A percentile compares a stretch with the other conserved stretches of the same genome.
These are phyloP conservation scores for Boletus rex-veris DNA, from an alignment of 768 basidiomycete genomes.

Conservation along the genomic window DNA sequence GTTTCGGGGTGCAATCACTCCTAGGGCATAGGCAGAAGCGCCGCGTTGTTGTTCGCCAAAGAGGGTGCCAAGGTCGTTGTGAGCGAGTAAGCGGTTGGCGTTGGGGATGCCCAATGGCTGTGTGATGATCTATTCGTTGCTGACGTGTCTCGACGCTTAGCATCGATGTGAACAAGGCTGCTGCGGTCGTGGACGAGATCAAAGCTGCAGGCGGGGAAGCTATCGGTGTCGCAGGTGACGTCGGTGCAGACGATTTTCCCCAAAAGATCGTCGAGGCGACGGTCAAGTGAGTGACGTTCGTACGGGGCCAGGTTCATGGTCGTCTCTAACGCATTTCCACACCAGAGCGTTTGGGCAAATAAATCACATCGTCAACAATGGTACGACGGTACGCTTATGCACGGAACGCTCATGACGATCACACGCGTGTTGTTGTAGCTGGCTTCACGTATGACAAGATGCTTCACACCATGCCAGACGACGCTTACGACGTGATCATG, in stretches of 20 bases:
- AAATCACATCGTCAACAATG: slow-evolving; percentile 85
- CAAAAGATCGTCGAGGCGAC: slow-evolving; percentile 74
- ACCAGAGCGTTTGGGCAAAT: slow-evolving; percentile 75
- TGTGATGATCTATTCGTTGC: neutral
- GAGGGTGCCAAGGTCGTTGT: slow-evolving; percentile 87
- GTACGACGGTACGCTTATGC: slow-evolving; percentile 28
- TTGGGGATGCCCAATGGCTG: neutral
- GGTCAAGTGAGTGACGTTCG: slow-evolving; percentile 48
- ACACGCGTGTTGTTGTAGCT: slow-evolving; percentile 33
- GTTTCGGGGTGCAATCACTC: too few relatives aligned
- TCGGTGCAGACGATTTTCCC: slow-evolving; percentile 80
- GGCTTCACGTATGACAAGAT: slow-evolving; percentile 85
- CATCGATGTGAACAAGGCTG: slow-evolving; percentile 68
- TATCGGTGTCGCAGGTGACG: slow-evolving; percentile 74
- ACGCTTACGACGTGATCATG: slow-evolving; percentile 76
- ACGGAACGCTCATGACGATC: neutral
- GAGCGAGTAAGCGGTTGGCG: slow-evolving; percentile 56
- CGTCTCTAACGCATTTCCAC: too few relatives aligned
- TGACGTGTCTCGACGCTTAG: slow-evolving; percentile 34
- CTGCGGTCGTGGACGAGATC: slow-evolving; percentile 69
- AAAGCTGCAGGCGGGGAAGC: slow-evolving; percentile 68
- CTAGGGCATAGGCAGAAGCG: slow-evolving; percentile 75
- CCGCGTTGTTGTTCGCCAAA: slow-evolving; percentile 73
- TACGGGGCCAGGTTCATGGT: too few relatives aligned
- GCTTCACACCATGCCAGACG: slow-evolving; percentile 84